A percentile compares a stretch with the other conserved stretches of the same genome.
These are phyloP conservation scores for Pseudopyrenochaeta lycopersici DNA, from an alignment of 2,329 filamentous ascomycete genomes.

Conservation along the genomic window DNA sequence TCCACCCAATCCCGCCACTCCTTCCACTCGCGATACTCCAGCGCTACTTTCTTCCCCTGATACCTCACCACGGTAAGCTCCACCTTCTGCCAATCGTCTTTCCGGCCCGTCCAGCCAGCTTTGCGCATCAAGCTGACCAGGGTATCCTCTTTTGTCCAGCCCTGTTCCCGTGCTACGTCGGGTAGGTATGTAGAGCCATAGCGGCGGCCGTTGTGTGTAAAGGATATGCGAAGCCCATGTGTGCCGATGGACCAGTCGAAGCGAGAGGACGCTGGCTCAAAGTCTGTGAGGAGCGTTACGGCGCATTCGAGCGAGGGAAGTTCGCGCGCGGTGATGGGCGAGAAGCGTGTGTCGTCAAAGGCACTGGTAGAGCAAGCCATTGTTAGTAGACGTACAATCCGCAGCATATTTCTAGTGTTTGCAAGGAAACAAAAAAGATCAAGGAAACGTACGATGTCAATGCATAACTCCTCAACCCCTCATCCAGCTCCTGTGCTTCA, in stretches of 20 bases:
- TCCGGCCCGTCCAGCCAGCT: constrained; percentile 82
- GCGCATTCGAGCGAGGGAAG: constrained; percentile 50
- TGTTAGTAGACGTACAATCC: background rate
- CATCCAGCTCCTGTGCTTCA: constrained; percentile 74
- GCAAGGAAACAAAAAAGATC: background rate
- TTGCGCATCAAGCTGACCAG: constrained; percentile 91
- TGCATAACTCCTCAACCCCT: constrained; percentile 81
- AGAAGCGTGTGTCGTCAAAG: constrained; percentile 70
- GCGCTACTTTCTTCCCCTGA: constrained; percentile 79
- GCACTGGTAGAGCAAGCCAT: constrained; percentile 54
- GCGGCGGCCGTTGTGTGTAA: constrained; percentile 75
- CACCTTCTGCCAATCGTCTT: constrained; percentile 77
- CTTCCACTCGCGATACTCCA: constrained; percentile 78
- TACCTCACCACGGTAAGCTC: constrained; percentile 83
- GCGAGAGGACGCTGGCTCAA: constrained; percentile 76
- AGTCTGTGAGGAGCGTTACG: constrained; percentile 86
- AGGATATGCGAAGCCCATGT: constrained; percentile 88
- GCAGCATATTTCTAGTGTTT: background rate
- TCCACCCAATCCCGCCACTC: constrained; percentile 80
- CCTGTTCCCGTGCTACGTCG: constrained; percentile 89
- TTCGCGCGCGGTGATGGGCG: constrained; percentile 60
- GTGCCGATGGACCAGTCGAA: constrained; percentile 87
- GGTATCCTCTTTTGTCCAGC: constrained; percentile 94
- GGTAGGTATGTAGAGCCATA: constrained; percentile 92
- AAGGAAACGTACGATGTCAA: constrained; percentile 71